Evolutionary conservation across 129 eudicot genomes (phyloP).

Genomic region (Erigeron canadensis): DNA sequence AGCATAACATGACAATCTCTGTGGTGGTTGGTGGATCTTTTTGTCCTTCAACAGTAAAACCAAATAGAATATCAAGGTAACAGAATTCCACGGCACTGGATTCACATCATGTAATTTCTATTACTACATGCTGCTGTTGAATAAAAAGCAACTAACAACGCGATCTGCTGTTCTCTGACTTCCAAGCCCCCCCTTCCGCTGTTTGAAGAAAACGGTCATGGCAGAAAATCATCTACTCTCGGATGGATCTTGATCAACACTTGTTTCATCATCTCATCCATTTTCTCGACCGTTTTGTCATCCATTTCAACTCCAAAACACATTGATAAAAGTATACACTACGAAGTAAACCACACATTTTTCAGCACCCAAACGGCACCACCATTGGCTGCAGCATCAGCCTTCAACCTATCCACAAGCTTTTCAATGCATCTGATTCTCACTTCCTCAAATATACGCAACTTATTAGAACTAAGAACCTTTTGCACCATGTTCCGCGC

Average conservation of each 20-base stretch:
- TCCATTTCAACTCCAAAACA: conserved; percentile 86
- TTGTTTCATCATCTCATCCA: conserved; percentile 78
- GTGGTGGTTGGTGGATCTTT: conserved; percentile 38
- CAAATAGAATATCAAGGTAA: conserved; percentile 76
- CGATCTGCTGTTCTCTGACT: conserved; percentile 63
- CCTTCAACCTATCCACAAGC: conserved; percentile 41
- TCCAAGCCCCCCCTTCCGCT: conserved; percentile 44
- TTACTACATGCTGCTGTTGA: conserved; percentile 37
- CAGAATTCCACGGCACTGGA: conserved; percentile 56
- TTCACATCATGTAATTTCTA: conserved; percentile 17
- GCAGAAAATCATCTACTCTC: conserved; percentile 71
- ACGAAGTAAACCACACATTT: conserved; percentile 72
- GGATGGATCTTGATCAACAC: conserved; percentile 68
- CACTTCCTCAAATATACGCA: conserved; percentile 42
- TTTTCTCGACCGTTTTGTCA: conserved; percentile 49
- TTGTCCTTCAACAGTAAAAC: conserved; percentile 63
- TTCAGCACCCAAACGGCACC: conserved; percentile 73
- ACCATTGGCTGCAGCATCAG: conserved; percentile 52
- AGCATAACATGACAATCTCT: conserved; percentile 76
- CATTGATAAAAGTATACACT: conserved; percentile 73
- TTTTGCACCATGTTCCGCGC: conserved; percentile 87
- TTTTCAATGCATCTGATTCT: conserved; percentile 63
- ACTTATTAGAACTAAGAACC: conserved; percentile 50
- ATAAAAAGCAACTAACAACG: conserved; percentile 56
- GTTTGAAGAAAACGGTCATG: conserved; percentile 67